A percentile compares a stretch with the other conserved stretches of the same genome.
phyloP scores from a whole-genome alignment of 2,329 filamentous ascomycete species.

The Didymella lethalis region DNA sequence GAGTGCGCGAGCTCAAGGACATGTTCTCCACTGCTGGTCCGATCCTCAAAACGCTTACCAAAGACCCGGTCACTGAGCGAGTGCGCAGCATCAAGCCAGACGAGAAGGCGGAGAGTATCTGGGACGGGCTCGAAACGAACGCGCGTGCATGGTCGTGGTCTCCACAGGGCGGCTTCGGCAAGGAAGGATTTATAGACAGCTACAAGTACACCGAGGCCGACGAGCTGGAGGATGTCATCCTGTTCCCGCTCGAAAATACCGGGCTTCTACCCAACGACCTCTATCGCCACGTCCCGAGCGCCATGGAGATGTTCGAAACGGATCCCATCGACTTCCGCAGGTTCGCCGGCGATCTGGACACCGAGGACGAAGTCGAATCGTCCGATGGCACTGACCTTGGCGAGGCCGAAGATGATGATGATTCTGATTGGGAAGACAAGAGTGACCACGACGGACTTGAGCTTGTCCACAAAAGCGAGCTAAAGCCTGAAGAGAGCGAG shows the following conservation, averaged over 20 bases:
- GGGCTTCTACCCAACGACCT: conserved; percentile 31
- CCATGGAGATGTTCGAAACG: conserved; percentile 36
- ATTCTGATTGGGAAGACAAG: conserved; percentile 12
- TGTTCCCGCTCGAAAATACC: conserved; percentile 51
- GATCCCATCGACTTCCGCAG: conserved; percentile 24
- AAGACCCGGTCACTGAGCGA: conserved; percentile 46
- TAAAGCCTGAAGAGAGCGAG: conserved; percentile 14
- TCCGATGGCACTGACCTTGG: conserved; percentile 23
- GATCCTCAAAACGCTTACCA: conserved; percentile 51
- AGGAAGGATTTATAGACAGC: conserved; percentile 33
- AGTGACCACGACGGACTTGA: conserved; percentile 18
- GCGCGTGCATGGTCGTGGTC: conserved; percentile 22
- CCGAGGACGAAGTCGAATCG: conserved; percentile 27
- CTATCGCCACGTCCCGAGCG: conserved; percentile 27
- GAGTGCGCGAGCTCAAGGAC: conserved; percentile 41
- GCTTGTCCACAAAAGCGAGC: not conserved
- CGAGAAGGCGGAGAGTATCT: conserved; percentile 46
- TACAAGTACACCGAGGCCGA: conserved; percentile 52
- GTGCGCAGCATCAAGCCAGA: conserved; percentile 50
- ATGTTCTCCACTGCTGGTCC: conserved; percentile 44
- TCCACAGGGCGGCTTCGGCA: conserved; percentile 15
- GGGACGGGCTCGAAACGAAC: conserved; percentile 41
- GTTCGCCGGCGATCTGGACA: conserved; percentile 31
- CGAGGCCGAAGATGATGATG: conserved; percentile 18
- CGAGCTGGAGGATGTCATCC: conserved; percentile 51